Evolutionary conservation across 108 stramenopile genomes (phyloP), one percentile per base, ranked within the genome.

Genomic region (Nitzschia sp.): DNA sequence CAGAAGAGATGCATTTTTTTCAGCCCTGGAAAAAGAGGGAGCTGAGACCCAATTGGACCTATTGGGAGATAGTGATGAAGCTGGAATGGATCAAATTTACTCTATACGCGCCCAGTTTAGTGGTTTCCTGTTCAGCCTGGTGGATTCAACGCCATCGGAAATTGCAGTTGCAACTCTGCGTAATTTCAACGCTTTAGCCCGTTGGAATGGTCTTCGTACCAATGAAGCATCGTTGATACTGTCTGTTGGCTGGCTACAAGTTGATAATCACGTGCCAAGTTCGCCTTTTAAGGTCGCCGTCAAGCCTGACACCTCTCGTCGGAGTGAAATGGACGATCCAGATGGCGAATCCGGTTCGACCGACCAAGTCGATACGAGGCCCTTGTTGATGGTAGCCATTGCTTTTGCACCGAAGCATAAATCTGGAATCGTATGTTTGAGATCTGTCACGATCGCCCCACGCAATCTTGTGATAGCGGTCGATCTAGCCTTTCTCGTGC

Each of bases 231-330:
- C 78, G 9, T 33, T 71, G 45, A 56, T 73, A 13, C 21, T 87
- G 0, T 76, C 81, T 9, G 71, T 93, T 46, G 84, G 79, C 13
- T 85, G 81, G 82, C 47, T 90, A 28, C 92, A 93, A 72, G 45
- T 93, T 9, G 92, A 93, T 62, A 93, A 93, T 63, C 85, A 88
- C 52, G 58, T 84, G 11, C 87, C 92, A 0, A 86, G 77, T 64
- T 75, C 88, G 33, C 78, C 87, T 21, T 93, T 78, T 60, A 87
- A 87, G 52, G 89, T 93, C 3, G 91, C 91, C 3, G 35, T 92
- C 2, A 52, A 72, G 36, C 85, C 87, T 22, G 73, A 72, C 46
- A 46, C 47, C 21, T 25, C 50, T 16, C 48, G 9, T 8, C 30
- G 44, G 19, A 27, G 4, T 2, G 47, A 48, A 1, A 59, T 9